These are phyloP conservation scores for Fusarium oligoseptatum DNA, from an alignment of 2,329 filamentous ascomycete species.

Conservation along the genomic window DNA sequence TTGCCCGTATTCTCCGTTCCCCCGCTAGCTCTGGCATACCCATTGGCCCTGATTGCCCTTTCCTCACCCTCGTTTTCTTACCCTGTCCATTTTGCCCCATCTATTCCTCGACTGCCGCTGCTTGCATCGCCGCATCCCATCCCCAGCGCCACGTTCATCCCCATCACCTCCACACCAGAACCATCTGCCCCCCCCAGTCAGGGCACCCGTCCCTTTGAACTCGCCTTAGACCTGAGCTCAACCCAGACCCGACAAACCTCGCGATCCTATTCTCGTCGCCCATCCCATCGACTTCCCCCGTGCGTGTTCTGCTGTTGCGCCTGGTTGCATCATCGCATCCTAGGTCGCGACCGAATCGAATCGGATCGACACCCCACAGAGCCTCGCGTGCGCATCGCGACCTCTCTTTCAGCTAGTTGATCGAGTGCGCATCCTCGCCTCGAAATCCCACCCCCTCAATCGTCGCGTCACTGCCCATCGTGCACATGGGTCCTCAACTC, in stretches of 20 bases:
- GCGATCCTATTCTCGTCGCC: slow-evolving; percentile 29
- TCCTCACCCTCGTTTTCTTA: slow-evolving; percentile 13
- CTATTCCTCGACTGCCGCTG: slow-evolving; percentile 29
- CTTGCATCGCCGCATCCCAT: slow-evolving; percentile 41
- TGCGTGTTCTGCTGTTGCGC: slow-evolving; percentile 22
- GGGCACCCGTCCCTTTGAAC: slow-evolving; percentile 32
- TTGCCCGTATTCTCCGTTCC: slow-evolving; percentile 22
- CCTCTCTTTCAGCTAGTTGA: slow-evolving; percentile 20
- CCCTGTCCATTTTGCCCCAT: slow-evolving; percentile 33
- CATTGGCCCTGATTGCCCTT: slow-evolving; percentile 23
- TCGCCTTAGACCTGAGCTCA: slow-evolving; percentile 30
- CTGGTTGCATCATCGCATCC: slow-evolving; percentile 33
- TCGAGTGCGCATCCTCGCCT: slow-evolving; percentile 36
- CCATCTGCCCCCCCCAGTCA: slow-evolving; percentile 40
- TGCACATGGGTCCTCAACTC: slow-evolving; percentile 46
- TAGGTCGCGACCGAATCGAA: slow-evolving; percentile 41
- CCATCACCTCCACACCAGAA: slow-evolving; percentile 44
- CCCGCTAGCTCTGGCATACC: slow-evolving; percentile 16
- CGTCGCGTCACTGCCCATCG: slow-evolving; percentile 41
- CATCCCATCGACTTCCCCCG: slow-evolving; percentile 13
- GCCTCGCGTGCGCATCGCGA: slow-evolving; percentile 48
- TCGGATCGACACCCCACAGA: slow-evolving; percentile 29
- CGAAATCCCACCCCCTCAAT: slow-evolving; percentile 26
- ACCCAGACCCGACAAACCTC: slow-evolving; percentile 19
- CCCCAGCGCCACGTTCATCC: slow-evolving; percentile 40